Evolutionary conservation across 768 basidiomycete species (phyloP).

Genomic region (Leccinum rimulosum): DNA sequence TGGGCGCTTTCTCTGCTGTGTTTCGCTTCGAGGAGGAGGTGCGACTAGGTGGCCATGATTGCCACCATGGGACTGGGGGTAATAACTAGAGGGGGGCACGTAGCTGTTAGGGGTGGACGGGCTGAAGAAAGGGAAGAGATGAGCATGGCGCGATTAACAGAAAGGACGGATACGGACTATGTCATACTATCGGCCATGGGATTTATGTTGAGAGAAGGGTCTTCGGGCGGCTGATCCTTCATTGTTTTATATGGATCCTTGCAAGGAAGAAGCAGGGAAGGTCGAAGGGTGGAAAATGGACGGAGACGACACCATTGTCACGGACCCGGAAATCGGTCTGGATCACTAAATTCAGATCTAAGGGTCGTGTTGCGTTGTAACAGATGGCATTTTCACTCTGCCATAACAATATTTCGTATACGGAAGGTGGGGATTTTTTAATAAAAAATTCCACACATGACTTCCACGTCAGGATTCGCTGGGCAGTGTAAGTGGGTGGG

Average conservation of each 20-base stretch:
- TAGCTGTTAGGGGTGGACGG: slow-evolving; percentile 40
- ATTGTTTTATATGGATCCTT: slow-evolving; percentile 49
- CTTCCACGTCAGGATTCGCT: slow-evolving; percentile 29
- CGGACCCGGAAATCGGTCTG: slow-evolving; percentile 42
- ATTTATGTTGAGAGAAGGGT: slow-evolving; percentile 38
- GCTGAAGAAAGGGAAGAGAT: slow-evolving; percentile 27
- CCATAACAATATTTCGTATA: slow-evolving; percentile 40
- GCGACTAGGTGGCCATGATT: slow-evolving; percentile 48
- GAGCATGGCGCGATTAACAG: slow-evolving; percentile 11
- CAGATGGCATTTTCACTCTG: slow-evolving; percentile 40
- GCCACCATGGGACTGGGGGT: slow-evolving; percentile 29
- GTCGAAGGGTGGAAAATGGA: slow-evolving; percentile 39
- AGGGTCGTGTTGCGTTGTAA: slow-evolving; percentile 61
- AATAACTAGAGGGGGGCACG: slow-evolving; percentile 41
- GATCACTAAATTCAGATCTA: slow-evolving; percentile 71
- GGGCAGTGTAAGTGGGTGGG: slow-evolving; percentile 21
- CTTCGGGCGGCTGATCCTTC: slow-evolving; percentile 38
- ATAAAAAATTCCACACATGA: slow-evolving; percentile 34
- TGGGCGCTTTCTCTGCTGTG: slow-evolving; percentile 72
- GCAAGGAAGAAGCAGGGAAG: slow-evolving; percentile 32
- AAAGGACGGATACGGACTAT: slow-evolving; percentile 43
- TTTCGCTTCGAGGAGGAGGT: slow-evolving; percentile 46
- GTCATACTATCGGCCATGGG: slow-evolving; percentile 52
- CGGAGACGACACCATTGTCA: slow-evolving; percentile 39
- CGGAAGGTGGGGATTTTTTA: slow-evolving; percentile 45